Evolutionary conservation across 2,329 filamentous ascomycete species (phyloP).

Genomic region (Trichoderma afroharzianum): DNA sequence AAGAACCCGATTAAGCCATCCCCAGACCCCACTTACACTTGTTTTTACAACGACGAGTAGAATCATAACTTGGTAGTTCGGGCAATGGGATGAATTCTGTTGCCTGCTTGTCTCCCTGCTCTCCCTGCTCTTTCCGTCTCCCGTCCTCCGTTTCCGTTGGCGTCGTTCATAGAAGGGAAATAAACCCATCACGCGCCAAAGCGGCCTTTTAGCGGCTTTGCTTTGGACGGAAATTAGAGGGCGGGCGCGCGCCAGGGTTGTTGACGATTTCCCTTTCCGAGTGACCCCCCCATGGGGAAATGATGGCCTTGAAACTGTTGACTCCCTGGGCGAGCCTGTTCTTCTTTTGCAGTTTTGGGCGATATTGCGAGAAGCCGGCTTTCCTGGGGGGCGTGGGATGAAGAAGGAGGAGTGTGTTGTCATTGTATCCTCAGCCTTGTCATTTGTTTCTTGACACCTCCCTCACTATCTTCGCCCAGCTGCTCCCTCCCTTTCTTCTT

Average conservation of each 20-base stretch:
- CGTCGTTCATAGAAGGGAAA: not conserved
- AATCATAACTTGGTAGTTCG: not conserved
- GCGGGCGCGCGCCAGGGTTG: not conserved
- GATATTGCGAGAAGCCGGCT: not conserved
- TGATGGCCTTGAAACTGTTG: not conserved
- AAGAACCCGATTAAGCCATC: not conserved
- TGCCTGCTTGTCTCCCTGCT: not conserved
- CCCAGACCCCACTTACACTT: not conserved
- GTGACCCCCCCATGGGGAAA: slow-evolving; percentile 8
- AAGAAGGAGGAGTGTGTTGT: not conserved
- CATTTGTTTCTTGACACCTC: not conserved
- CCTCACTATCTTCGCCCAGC: not conserved
- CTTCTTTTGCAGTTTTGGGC: not conserved
- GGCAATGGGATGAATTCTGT: not conserved
- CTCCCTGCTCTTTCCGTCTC: not conserved
- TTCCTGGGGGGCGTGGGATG: not conserved
- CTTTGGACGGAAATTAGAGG: not conserved
- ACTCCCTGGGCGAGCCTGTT: not conserved
- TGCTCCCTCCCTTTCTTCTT: not conserved
- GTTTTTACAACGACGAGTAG: too few relatives aligned
- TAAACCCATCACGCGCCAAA: not conserved
- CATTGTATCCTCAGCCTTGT: not conserved
- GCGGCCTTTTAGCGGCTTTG: not conserved
- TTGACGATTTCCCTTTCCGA: not conserved
- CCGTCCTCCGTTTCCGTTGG: not conserved